Evolutionary conservation across 2,329 filamentous ascomycete genomes (phyloP).

Genomic region (Fusarium metavorans): DNA sequence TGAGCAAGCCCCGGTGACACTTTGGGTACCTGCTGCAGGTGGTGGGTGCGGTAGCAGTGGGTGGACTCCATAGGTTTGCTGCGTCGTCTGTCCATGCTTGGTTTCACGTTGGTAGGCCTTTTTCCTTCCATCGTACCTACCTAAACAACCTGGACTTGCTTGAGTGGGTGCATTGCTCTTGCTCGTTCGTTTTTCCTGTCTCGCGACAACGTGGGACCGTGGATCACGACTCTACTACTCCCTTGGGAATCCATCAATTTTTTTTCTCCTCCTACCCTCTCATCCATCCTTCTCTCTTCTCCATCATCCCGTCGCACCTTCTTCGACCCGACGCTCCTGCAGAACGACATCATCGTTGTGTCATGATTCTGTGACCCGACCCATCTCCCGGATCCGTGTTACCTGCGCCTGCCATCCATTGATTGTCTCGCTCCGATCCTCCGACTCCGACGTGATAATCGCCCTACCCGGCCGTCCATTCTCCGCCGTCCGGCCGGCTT

Average conservation of each 20-base stretch:
- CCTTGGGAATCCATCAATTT: neutral
- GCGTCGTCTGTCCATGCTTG: neutral
- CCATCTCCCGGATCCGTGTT: conserved; percentile 1
- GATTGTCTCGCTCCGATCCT: conserved; percentile 1
- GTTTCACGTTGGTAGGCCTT: neutral
- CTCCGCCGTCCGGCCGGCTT: neutral
- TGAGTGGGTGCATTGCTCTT: neutral
- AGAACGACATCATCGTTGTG: conserved; percentile 29
- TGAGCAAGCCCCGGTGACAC: neutral
- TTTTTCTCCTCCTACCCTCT: neutral
- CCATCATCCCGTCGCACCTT: conserved; percentile 10
- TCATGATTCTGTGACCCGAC: conserved; percentile 27
- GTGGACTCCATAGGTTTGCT: neutral
- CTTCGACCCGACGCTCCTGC: conserved; percentile 3
- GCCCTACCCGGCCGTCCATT: neutral
- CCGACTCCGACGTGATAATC: neutral
- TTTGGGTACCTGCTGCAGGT: neutral
- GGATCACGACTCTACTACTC: neutral
- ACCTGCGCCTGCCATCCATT: neutral
- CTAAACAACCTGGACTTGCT: neutral
- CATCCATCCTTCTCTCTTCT: conserved; percentile 5
- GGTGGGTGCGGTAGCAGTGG: neutral
- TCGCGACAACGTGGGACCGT: conserved; percentile 13
- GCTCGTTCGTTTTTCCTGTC: neutral
- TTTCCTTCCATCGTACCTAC: neutral